phyloP scores from a whole-genome alignment of 345 rosid genomes.

The Psidium friedrichsthalianum region DNA sequence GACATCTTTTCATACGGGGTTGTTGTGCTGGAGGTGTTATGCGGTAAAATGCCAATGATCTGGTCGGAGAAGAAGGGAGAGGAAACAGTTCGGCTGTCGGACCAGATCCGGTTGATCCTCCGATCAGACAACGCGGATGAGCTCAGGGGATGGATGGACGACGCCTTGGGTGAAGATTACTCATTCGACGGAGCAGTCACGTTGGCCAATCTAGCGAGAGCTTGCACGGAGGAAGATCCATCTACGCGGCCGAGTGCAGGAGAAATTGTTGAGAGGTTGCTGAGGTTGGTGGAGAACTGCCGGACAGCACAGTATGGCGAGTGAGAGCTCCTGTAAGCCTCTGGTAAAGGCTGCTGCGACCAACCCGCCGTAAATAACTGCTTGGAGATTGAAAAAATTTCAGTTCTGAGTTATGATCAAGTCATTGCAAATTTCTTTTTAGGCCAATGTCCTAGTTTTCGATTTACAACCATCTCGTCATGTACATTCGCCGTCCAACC shows the following conservation, averaged over 20 bases:
- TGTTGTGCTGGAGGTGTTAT: slow-evolving; percentile 54
- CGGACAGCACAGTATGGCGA: slow-evolving; percentile 24
- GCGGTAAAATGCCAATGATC: slow-evolving; percentile 51
- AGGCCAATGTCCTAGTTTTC: background rate
- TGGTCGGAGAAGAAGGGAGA: slow-evolving; percentile 22
- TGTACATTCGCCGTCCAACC: background rate
- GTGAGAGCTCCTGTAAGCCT: slow-evolving; percentile 70
- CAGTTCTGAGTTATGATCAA: background rate
- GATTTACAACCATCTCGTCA: background rate
- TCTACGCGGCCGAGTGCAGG: slow-evolving; percentile 58
- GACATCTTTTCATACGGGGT: slow-evolving; percentile 73
- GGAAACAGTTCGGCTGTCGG: slow-evolving; percentile 23
- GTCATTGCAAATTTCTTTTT: background rate
- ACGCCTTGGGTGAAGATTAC: slow-evolving; percentile 64
- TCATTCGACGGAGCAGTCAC: slow-evolving; percentile 51
- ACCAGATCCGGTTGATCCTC: slow-evolving; percentile 30
- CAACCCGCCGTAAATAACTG: background rate
- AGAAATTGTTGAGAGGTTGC: slow-evolving; percentile 61
- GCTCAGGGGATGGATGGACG: slow-evolving; percentile 64
- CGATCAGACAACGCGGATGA: slow-evolving; percentile 35
- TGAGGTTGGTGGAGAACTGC: slow-evolving; percentile 42
- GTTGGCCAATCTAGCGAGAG: slow-evolving; percentile 54
- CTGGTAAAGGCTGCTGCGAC: slow-evolving; percentile 31
- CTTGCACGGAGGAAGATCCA: slow-evolving; percentile 62
- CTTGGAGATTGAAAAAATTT: background rate